phyloP scores from a whole-genome alignment of 805 yeast genomes.

The Myxozyma vanderwaltii region DNA sequence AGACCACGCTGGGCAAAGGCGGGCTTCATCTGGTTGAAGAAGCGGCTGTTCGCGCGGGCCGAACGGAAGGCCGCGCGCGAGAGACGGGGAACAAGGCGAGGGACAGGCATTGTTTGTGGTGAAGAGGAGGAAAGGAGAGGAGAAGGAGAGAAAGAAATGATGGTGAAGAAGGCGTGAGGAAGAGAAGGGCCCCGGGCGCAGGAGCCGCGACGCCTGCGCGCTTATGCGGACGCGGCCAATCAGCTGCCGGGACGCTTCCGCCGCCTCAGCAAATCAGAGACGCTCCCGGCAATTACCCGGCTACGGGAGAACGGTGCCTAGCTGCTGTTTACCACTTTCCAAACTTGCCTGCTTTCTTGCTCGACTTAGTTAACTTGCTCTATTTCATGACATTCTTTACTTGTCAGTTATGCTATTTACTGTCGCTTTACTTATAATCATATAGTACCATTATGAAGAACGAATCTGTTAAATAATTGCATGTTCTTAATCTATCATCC shows the following conservation, averaged over 20 bases:
- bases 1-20: conserved; percentile 51
- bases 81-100: conserved; percentile 46
- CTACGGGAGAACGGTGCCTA: too few relatives aligned
- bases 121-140: conserved; percentile 11
- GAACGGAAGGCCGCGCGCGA: conserved; percentile 88
- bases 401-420: too few relatives aligned
- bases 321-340: too few relatives aligned
- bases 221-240: conserved; percentile 18
- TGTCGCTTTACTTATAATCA: too few relatives aligned
- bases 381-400: too few relatives aligned
- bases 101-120: conserved; percentile 55
- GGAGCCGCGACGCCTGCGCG: conserved; percentile 4
- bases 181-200: conserved; percentile 4
- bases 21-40: conserved; percentile 47
- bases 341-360: too few relatives aligned
- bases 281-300: conserved; percentile 15
- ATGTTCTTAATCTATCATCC: too few relatives aligned
- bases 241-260: conserved; percentile 15
- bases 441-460: too few relatives aligned
- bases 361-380: too few relatives aligned
- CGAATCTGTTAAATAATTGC: too few relatives aligned
- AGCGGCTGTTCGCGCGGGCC: conserved; percentile 76
- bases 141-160: conserved; percentile 7
- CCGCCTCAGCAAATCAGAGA: conserved; percentile 9
- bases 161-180: conserved; percentile 5